Percentiles rank a stretch among this genome's conserved stretches.
phyloP scores from a whole-genome alignment of 176 grass and related monocot genomes.

The Alloteropsis semialata region DNA sequence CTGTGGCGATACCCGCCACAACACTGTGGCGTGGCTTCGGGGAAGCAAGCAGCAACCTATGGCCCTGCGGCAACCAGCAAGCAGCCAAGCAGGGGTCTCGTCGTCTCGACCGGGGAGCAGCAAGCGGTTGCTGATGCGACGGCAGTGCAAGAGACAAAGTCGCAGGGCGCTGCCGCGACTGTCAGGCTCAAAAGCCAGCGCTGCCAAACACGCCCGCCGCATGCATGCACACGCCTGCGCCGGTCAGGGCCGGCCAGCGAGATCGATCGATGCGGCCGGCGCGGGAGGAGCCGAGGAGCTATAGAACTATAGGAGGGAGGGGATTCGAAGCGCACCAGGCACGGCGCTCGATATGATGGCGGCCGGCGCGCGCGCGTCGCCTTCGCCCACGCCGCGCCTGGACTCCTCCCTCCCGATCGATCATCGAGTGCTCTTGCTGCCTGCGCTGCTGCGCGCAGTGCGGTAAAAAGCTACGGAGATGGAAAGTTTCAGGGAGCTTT shows the following conservation, averaged over 20 bases:
- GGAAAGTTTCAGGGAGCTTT: background rate
- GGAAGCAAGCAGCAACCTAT: too few species aligned
- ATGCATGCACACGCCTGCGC: constrained; percentile 25
- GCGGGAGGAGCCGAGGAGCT: too few species aligned
- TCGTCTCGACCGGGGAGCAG: background rate
- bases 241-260: constrained; percentile 17
- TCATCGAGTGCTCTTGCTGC: background rate
- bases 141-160: constrained; percentile 27
- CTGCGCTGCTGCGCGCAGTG: too few species aligned
- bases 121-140: background rate
- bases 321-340: background rate
- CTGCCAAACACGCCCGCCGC: constrained; percentile 5
- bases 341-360: constrained; percentile 17
- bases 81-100: too few species aligned
- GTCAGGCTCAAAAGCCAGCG: constrained; percentile 16
- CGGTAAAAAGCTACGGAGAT: background rate
- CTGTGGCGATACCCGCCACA: too few species aligned
- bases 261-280: constrained; percentile 4
- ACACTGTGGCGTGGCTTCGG: too few species aligned
- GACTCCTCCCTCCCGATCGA: too few species aligned
- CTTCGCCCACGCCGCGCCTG: background rate
- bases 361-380: too few species aligned
- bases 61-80: too few species aligned
- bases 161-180: background rate
- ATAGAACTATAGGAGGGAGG: too few species aligned